These are phyloP conservation scores for Fusarium paranaense DNA, from an alignment of 2,329 filamentous ascomycete species.

Conservation along the genomic window DNA sequence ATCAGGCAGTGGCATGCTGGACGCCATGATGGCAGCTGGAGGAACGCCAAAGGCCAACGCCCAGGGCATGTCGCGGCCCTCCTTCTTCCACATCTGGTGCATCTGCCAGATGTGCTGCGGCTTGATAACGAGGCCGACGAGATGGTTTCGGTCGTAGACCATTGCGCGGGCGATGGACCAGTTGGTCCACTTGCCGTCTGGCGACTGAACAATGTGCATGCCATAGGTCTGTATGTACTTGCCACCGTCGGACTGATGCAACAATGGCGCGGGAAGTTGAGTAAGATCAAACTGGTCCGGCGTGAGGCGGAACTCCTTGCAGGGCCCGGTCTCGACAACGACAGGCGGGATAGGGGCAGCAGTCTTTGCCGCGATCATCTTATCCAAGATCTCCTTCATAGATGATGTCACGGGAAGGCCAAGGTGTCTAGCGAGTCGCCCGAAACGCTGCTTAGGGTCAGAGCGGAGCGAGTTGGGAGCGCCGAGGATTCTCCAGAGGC, in stretches of 20 bases:
- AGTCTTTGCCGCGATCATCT: slow-evolving; percentile 52
- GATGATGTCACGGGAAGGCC: slow-evolving; percentile 47
- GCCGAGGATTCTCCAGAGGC: slow-evolving; percentile 60
- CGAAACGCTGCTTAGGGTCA: slow-evolving; percentile 48
- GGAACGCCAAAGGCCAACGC: slow-evolving; percentile 62
- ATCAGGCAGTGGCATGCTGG: slow-evolving; percentile 61
- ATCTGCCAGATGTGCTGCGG: slow-evolving; percentile 62
- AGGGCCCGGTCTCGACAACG: slow-evolving; percentile 43
- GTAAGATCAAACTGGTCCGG: slow-evolving; percentile 46
- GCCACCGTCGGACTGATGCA: slow-evolving; percentile 60
- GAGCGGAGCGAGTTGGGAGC: slow-evolving; percentile 51
- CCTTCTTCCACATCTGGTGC: slow-evolving; percentile 58
- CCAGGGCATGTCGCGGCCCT: slow-evolving; percentile 60
- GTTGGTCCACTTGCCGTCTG: slow-evolving; percentile 61
- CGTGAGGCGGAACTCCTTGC: slow-evolving; percentile 31
- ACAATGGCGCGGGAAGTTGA: slow-evolving; percentile 53
- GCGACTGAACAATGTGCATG: slow-evolving; percentile 60
- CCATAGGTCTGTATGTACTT: slow-evolving; percentile 65
- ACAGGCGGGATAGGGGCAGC: slow-evolving; percentile 47
- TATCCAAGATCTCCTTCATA: slow-evolving; percentile 53
- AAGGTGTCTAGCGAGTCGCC: slow-evolving; percentile 57
- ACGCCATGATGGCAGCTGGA: slow-evolving; percentile 62
- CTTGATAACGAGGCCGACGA: slow-evolving; percentile 56
- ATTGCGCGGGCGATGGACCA: slow-evolving; percentile 61
- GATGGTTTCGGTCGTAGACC: slow-evolving; percentile 57